These are phyloP conservation scores for Pyrenopolyporus hunteri DNA, from an alignment of 495 filamentous ascomycete species.

Conservation along the genomic window DNA sequence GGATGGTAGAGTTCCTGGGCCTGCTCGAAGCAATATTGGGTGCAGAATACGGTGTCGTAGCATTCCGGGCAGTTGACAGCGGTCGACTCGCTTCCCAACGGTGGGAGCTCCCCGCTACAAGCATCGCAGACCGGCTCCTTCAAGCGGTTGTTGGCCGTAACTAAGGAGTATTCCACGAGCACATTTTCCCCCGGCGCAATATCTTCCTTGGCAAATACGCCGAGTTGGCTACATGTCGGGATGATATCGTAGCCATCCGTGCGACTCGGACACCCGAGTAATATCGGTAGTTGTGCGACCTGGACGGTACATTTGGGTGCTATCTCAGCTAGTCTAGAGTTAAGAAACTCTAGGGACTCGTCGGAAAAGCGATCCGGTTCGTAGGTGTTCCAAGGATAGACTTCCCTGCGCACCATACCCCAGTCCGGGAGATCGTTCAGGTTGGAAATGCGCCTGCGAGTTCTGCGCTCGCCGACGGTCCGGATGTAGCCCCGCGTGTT, in stretches of 20 bases:
- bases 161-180: constrained; percentile 75
- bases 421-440: constrained; percentile 66
- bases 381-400: constrained; percentile 92
- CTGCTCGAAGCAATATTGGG: constrained; percentile 67
- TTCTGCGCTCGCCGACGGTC: constrained; percentile 52
- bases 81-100: constrained; percentile 51
- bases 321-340: constrained; percentile 64
- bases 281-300: constrained; percentile 71
- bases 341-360: constrained; percentile 70
- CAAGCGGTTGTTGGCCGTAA: constrained; percentile 82
- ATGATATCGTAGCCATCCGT: constrained; percentile 53
- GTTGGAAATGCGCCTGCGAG: constrained; percentile 51
- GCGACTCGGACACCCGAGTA: constrained; percentile 58
- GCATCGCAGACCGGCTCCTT: constrained; percentile 85
- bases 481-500: constrained; percentile 55
- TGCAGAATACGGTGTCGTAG: constrained; percentile 87
- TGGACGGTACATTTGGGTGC: constrained; percentile 76
- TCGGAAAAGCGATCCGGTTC: constrained; percentile 83
- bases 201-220: constrained; percentile 84
- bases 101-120: constrained; percentile 76
- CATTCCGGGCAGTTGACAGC: constrained; percentile 74
- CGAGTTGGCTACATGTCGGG: constrained; percentile 74
- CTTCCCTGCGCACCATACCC: constrained; percentile 79
- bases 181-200: constrained; percentile 79
- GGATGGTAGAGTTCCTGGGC: constrained; percentile 83